Evolutionary conservation across 305 asterid genomes (phyloP).

Genomic region (Fraxinus floribunda): DNA sequence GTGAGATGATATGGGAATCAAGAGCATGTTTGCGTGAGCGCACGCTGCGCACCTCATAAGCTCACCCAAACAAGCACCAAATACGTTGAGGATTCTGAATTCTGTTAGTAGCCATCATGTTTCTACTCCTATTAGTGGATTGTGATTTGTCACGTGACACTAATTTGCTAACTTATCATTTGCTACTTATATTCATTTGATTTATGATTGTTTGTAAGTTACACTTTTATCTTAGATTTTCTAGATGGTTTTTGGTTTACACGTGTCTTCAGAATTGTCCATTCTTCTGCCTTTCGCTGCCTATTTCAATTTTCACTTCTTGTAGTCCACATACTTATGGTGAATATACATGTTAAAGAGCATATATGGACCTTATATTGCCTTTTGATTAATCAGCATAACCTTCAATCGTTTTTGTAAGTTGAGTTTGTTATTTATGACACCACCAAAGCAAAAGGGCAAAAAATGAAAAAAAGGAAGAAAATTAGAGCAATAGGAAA

Average conservation of each 20-base stretch:
- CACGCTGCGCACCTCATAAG: neutral
- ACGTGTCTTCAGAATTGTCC: neutral
- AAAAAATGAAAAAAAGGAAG: neutral
- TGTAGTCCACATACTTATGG: neutral
- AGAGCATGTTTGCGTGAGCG: neutral
- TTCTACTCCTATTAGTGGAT: neutral
- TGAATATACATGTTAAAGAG: neutral
- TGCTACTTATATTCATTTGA: neutral
- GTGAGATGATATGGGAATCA: neutral
- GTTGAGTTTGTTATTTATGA: neutral
- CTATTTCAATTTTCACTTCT: neutral
- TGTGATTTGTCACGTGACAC: neutral
- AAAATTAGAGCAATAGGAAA: neutral
- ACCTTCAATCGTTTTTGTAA: neutral
- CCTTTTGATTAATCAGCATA: neutral
- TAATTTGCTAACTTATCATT: neutral
- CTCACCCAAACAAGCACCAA: neutral
- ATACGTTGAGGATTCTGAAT: neutral
- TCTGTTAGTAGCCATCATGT: neutral
- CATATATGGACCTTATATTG: neutral
- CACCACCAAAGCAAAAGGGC: neutral
- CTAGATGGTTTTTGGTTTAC: neutral
- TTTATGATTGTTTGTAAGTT: neutral
- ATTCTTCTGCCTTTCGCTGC: conserved; percentile 1
- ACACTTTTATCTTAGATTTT: neutral